Percentiles rank a stretch among this genome's conserved stretches.
These are phyloP conservation scores for Gloeopeniophorella convolvens DNA, from an alignment of 768 basidiomycete species.

Conservation along the genomic window DNA sequence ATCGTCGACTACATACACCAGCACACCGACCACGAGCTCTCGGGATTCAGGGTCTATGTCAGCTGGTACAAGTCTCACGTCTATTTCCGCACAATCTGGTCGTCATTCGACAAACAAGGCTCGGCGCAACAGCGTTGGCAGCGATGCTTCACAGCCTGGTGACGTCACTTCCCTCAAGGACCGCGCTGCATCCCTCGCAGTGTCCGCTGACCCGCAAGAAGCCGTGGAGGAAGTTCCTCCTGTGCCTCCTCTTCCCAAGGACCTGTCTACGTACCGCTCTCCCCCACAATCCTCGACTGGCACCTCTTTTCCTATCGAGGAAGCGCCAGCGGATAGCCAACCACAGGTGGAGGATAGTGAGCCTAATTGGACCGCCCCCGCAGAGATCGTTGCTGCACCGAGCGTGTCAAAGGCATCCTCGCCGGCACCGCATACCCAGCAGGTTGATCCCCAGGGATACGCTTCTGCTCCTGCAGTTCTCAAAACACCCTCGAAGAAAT, in stretches of 20 bases:
- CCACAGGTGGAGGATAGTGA: constrained; percentile 40
- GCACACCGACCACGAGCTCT: constrained; percentile 70
- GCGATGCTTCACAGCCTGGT: constrained; percentile 69
- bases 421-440: constrained; percentile 24
- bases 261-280: constrained; percentile 70
- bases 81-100: constrained; percentile 63
- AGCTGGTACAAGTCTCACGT: constrained; percentile 69
- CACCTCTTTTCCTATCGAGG: constrained; percentile 40
- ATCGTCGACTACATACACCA: constrained; percentile 81
- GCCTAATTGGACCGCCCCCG: constrained; percentile 41
- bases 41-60: constrained; percentile 84
- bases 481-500: constrained; percentile 91
- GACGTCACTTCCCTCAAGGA: constrained; percentile 63
- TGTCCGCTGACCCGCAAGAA: constrained; percentile 53
- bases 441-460: constrained; percentile 26
- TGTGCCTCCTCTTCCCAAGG: constrained; percentile 89
- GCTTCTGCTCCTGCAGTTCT: constrained; percentile 42
- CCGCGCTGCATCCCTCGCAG: constrained; percentile 54
- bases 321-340: constrained; percentile 33
- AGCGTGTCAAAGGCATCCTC: constrained; percentile 27
- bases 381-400: constrained; percentile 43
- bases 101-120: constrained; percentile 61
- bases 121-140: constrained; percentile 77
- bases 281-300: constrained; percentile 57
- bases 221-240: constrained; percentile 69